phyloP scores from a whole-genome alignment of 148 eudicot species.

The Chenopodium quinoa region DNA sequence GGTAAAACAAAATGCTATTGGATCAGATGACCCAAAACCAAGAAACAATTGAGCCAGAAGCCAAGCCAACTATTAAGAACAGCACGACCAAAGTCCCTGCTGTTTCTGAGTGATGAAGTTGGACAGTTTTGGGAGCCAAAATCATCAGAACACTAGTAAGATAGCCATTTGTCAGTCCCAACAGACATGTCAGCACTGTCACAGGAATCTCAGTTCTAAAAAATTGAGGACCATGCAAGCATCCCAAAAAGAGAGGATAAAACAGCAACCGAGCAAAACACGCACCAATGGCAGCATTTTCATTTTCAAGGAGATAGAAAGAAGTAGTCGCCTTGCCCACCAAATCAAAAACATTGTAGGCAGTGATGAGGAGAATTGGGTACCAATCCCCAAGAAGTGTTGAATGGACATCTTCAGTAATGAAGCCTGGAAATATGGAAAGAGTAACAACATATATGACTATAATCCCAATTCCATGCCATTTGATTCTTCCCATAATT shows the following conservation, averaged over 20 bases:
- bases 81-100: slow-evolving; percentile 73
- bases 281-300: slow-evolving; percentile 61
- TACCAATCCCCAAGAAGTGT: slow-evolving; percentile 78
- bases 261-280: slow-evolving; percentile 66
- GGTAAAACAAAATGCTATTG: background rate
- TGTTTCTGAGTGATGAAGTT: slow-evolving; percentile 63
- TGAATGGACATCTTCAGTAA: slow-evolving; percentile 92
- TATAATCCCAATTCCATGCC: slow-evolving; percentile 62
- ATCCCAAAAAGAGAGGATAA: slow-evolving; percentile 66
- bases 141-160: slow-evolving; percentile 78
- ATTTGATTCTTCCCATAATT: slow-evolving; percentile 68
- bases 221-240: slow-evolving; percentile 81
- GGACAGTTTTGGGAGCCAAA: slow-evolving; percentile 73
- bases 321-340: slow-evolving; percentile 78
- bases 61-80: slow-evolving; percentile 73
- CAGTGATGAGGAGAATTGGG: slow-evolving; percentile 63
- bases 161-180: slow-evolving; percentile 93
- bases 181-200: slow-evolving; percentile 66
- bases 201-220: slow-evolving; percentile 86
- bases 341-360: slow-evolving; percentile 80
- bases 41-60: slow-evolving; percentile 77
- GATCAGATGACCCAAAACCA: slow-evolving; percentile 91
- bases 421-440: slow-evolving; percentile 85
- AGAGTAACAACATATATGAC: slow-evolving; percentile 74
- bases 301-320: slow-evolving; percentile 64